Percentiles rank a stretch among this genome's conserved stretches.
These are phyloP conservation scores for Acer campestre DNA, from an alignment of 345 rosid species.

Conservation along the genomic window DNA sequence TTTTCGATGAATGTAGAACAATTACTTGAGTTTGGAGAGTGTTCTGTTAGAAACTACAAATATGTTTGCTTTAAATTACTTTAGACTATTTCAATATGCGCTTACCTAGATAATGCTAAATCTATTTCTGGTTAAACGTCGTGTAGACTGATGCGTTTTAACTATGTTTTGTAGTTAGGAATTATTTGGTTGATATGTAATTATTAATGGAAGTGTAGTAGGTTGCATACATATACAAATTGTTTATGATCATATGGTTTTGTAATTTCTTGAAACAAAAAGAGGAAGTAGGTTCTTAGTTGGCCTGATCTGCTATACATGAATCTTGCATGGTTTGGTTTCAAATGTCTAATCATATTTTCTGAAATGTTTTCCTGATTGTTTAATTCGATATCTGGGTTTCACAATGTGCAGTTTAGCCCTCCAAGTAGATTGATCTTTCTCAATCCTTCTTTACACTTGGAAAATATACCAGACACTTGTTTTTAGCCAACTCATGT, in stretches of 20 bases:
- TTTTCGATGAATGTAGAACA: conserved; percentile 17
- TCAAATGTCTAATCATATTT: not conserved
- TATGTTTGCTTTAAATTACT: conserved; percentile 29
- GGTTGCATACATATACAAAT: not conserved
- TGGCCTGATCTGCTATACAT: not conserved
- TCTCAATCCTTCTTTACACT: not conserved
- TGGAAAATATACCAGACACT: not conserved
- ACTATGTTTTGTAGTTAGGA: conserved; percentile 9
- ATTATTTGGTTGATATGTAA: not conserved
- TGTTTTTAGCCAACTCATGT: not conserved
- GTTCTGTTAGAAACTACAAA: conserved; percentile 23
- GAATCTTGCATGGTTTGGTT: not conserved
- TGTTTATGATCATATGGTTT: not conserved
- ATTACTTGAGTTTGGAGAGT: conserved; percentile 20
- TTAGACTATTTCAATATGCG: conserved; percentile 7
- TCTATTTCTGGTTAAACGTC: conserved; percentile 9
- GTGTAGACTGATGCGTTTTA: not conserved
- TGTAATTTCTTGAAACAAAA: not conserved
- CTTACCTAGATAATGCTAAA: conserved; percentile 10
- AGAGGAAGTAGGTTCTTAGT: not conserved
- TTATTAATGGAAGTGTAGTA: conserved; percentile 9
- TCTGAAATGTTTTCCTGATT: not conserved
- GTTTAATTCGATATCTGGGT: not conserved
- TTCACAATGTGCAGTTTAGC: not conserved
- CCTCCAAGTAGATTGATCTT: not conserved